Percentiles rank a stretch among this genome's conserved stretches.
Conservation (phyloP, 2,329 filamentous ascomycete genomes). For the Penicillium sp. region DNA sequence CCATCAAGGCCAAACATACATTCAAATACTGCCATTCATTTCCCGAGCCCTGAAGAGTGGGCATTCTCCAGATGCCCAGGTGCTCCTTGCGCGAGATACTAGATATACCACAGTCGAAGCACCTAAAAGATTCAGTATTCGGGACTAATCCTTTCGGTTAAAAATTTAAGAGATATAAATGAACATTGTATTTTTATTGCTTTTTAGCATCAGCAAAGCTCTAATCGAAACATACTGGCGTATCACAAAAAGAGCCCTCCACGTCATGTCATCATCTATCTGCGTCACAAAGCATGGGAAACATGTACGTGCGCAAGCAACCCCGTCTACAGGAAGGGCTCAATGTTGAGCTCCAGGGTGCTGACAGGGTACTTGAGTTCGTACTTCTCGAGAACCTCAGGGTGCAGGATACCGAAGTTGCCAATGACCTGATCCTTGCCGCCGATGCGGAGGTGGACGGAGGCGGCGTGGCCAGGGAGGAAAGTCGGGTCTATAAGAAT, state of each 20-base stretch:
- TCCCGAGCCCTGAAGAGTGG: neutral
- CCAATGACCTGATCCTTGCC: conserved; percentile 78
- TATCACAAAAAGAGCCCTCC: conserved; percentile 12
- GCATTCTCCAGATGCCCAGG: no score
- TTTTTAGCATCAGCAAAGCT: conserved; percentile 15
- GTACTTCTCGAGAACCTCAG: conserved; percentile 88
- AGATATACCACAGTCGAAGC: neutral
- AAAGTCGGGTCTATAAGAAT: conserved; percentile 70
- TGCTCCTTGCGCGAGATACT: no score
- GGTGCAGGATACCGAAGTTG: conserved; percentile 91
- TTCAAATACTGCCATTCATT: neutral
- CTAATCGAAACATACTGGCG: conserved; percentile 9
- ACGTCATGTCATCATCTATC: conserved; percentile 28
- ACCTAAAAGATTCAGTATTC: no score
- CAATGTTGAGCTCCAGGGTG: conserved; percentile 90
- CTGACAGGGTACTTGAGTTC: conserved; percentile 91
- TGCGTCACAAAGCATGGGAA: conserved; percentile 16
- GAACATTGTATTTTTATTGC: conserved; percentile 13
- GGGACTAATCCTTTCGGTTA: neutral
- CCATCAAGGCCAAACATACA: neutral
- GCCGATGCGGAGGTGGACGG: conserved; percentile 71
- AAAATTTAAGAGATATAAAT: neutral
- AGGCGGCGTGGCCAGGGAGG: conserved; percentile 84
- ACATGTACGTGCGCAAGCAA: neutral
- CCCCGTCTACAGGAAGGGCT: conserved; percentile 72